Evolutionary conservation across 1,284 basidiomycete species (phyloP).

Genomic region (Sanguinoderma infundibulare): DNA sequence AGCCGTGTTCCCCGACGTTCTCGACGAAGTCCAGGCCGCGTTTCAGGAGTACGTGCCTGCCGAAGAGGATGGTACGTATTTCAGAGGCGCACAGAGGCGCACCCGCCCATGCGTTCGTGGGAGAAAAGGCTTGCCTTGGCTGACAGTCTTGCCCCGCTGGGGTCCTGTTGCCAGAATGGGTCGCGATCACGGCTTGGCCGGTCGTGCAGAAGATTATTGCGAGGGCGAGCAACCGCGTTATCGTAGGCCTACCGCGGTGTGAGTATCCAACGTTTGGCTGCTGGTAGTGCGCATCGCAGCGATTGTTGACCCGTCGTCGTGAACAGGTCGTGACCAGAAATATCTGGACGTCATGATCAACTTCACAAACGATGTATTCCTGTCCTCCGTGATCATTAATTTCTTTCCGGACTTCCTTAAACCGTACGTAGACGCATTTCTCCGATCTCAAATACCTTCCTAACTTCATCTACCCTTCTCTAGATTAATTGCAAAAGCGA

Average conservation of each 20-base stretch:
- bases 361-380: slow-evolving; percentile 26
- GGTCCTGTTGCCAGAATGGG: slow-evolving; percentile 14
- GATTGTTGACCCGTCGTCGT: not conserved
- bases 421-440: slow-evolving; percentile 1
- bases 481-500: slow-evolving; percentile 15
- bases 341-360: slow-evolving; percentile 26
- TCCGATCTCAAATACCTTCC: not conserved
- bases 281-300: not conserved
- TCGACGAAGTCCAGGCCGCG: slow-evolving; percentile 35
- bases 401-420: slow-evolving; percentile 27
- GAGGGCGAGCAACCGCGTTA: slow-evolving; percentile 25
- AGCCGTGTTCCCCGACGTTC: slow-evolving; percentile 30
- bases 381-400: slow-evolving; percentile 23
- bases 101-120: too few species aligned
- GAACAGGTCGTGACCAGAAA: slow-evolving; percentile 21
- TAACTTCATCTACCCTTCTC: not conserved
- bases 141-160: not conserved
- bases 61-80: slow-evolving; percentile 20
- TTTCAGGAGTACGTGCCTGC: slow-evolving; percentile 29
- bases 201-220: slow-evolving; percentile 22
- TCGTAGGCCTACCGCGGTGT: slow-evolving; percentile 26
- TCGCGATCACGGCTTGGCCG: slow-evolving; percentile 12
- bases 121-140: not conserved
- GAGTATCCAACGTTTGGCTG: not conserved
- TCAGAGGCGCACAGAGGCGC: too few species aligned